phyloP scores from a whole-genome alignment of 73 alveolate species.

The Paramecium sonneborni region DNA sequence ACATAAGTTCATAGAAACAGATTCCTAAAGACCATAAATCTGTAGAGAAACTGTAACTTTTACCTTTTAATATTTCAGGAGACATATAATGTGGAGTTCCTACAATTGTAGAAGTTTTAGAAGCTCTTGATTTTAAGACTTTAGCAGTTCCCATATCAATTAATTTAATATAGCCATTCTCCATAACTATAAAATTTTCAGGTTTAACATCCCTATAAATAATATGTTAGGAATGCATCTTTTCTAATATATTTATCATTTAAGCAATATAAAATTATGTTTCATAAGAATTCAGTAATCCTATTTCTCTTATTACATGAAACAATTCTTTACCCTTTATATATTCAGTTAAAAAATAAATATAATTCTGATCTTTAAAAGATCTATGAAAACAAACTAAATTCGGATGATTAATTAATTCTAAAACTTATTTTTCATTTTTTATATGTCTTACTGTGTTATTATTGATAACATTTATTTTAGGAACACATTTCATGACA shows the following conservation, averaged over 20 bases:
- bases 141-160: slow-evolving; percentile 83
- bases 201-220: slow-evolving; percentile 82
- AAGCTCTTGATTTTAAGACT: slow-evolving; percentile 62
- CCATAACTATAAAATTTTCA: slow-evolving; percentile 73
- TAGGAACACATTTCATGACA: slow-evolving; percentile 61
- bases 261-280: slow-evolving; percentile 75
- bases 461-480: slow-evolving; percentile 5
- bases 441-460: slow-evolving; percentile 35
- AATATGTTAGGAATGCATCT: slow-evolving; percentile 70
- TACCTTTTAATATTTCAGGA: slow-evolving; percentile 76
- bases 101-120: slow-evolving; percentile 63
- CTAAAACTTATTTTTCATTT: slow-evolving; percentile 61
- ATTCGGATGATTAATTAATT: slow-evolving; percentile 16
- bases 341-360: slow-evolving; percentile 62
- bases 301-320: slow-evolving; percentile 65
- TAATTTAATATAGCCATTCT: slow-evolving; percentile 71
- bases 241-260: slow-evolving; percentile 70
- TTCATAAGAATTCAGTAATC: slow-evolving; percentile 73
- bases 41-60: slow-evolving; percentile 62
- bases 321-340: slow-evolving; percentile 63
- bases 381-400: slow-evolving; percentile 59
- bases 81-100: slow-evolving; percentile 87
- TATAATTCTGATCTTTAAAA: slow-evolving; percentile 58
- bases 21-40: slow-evolving; percentile 73
- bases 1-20: slow-evolving; percentile 77